Conservation (phyloP, 306 rosid genomes). For the Quillaja saponaria region DNA sequence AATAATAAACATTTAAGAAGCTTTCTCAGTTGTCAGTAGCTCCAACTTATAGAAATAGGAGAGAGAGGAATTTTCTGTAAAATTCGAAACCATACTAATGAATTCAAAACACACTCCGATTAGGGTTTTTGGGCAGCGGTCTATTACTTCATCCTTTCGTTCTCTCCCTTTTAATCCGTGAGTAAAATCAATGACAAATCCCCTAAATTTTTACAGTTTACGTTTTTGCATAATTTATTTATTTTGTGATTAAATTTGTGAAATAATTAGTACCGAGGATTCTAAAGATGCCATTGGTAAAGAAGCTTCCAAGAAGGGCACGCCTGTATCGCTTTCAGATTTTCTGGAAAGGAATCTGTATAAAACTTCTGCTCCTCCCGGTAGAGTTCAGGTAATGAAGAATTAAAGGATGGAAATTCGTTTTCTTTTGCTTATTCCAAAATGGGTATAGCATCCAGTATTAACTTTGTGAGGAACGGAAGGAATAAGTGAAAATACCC, state of each 20-base stretch:
- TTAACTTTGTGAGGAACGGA: too few relatives aligned
- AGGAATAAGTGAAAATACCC: too few relatives aligned
- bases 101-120: slow-evolving; percentile 41
- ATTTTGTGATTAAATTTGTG: neutral
- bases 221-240: too few relatives aligned
- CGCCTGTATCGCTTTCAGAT: slow-evolving; percentile 33
- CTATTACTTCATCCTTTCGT: slow-evolving; percentile 54
- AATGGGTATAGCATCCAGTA: too few relatives aligned
- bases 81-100: too few relatives aligned
- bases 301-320: slow-evolving; percentile 13
- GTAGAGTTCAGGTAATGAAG: slow-evolving; percentile 52
- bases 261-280: slow-evolving; percentile 29
- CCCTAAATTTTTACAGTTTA: too few relatives aligned
- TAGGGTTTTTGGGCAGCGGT: slow-evolving; percentile 74
- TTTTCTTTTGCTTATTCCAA: too few relatives aligned
- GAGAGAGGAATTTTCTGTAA: too few relatives aligned
- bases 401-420: neutral
- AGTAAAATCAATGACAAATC: too few relatives aligned
- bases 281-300: slow-evolving; percentile 12
- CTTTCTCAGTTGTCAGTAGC: too few relatives aligned
- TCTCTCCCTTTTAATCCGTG: slow-evolving; percentile 33
- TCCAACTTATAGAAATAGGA: too few relatives aligned
- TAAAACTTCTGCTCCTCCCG: slow-evolving; percentile 26
- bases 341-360: slow-evolving; percentile 33
- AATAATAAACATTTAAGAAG: too few relatives aligned